Base-by-base conservation (phyloP, 768 basidiomycete species). In the Suillus occidentalis region DNA sequence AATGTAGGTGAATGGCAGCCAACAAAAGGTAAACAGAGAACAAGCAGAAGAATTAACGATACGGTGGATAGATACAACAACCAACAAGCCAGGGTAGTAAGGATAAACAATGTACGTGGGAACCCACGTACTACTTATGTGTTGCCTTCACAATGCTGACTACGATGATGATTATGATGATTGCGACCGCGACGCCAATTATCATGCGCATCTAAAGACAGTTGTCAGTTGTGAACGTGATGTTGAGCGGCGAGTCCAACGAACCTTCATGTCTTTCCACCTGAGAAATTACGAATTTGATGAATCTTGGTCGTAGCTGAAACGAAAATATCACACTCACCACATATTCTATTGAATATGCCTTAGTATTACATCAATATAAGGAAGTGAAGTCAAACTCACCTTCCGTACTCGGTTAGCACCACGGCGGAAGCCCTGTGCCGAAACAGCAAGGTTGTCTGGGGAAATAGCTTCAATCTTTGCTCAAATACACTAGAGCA, bases 371-470 rank as follows among this genome's bases (percentile, higher is more conserved):
- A 55, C 43, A 60, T 43, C 57, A 6, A 20, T 50, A 22, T n/a
- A 34, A 60, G 18, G 22, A 31, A 61, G 14, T 34, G 31, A 83
- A 87, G 69, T 73, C 4, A 39, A 14, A 65, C 75, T 62, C 71
- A 95, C 94, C 87, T 99, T 99, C 77, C 97, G 89, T 61, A 99
- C 97, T 66, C 94, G 85, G 81, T 98, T 98, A 61, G 97, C 97
- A 69, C 97, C 96, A 68, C 95, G 86, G 67, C 95, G 89, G 88
- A 99, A 99, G 34, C 95, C 95, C 81, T 99, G 97, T n/a, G 97
- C 97, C 31, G 95, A 97, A 49, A 97, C 93, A 37, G 97, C 97
- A 63, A 99, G 87, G 75, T 91, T 97, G 79, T 99, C 97, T 97
- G 70, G 28, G 50, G 20, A 53, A 60, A 63, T 61, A 40, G 36